These are phyloP conservation scores for Dactylellina sp. DNA, from an alignment of 2,329 filamentous ascomycete species.

Conservation along the genomic window DNA sequence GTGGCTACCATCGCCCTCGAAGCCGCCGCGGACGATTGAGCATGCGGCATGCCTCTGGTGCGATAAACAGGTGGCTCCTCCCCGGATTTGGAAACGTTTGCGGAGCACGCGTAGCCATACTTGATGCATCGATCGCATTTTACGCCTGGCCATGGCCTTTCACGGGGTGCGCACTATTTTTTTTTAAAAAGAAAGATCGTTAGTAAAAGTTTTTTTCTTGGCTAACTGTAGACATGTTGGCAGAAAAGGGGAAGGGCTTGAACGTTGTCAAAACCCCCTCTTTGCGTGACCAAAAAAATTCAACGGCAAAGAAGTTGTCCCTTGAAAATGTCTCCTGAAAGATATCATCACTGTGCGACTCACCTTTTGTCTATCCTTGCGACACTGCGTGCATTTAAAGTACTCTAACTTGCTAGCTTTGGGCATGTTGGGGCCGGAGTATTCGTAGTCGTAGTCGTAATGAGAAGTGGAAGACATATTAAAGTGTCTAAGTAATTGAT, in stretches of 20 bases:
- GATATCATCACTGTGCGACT: constrained; percentile 7
- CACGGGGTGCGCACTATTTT: constrained; percentile 50
- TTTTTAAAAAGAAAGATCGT: constrained; percentile 22
- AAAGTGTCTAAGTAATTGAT: constrained; percentile 8
- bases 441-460: constrained; percentile 12
- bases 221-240: constrained; percentile 32
- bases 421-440: constrained; percentile 43
- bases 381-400: constrained; percentile 54
- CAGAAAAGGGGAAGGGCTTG: constrained; percentile 52
- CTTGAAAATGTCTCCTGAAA: background rate
- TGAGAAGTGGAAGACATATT: constrained; percentile 41
- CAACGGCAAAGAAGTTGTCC: constrained; percentile 11
- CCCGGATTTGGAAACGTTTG: constrained; percentile 53
- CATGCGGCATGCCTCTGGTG: constrained; percentile 44
- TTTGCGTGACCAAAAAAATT: constrained; percentile 22
- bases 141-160: constrained; percentile 54
- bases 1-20: constrained; percentile 39
- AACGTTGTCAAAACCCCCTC: constrained; percentile 41
- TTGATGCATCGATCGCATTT: constrained; percentile 56
- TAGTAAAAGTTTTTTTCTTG: constrained; percentile 48
- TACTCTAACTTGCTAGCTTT: constrained; percentile 56
- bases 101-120: constrained; percentile 52
- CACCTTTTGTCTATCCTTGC: constrained; percentile 55
- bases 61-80: constrained; percentile 52
- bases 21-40: constrained; percentile 31